phyloP scores from a whole-genome alignment of 1,284 basidiomycete genomes.

The Marasmius sp. region DNA sequence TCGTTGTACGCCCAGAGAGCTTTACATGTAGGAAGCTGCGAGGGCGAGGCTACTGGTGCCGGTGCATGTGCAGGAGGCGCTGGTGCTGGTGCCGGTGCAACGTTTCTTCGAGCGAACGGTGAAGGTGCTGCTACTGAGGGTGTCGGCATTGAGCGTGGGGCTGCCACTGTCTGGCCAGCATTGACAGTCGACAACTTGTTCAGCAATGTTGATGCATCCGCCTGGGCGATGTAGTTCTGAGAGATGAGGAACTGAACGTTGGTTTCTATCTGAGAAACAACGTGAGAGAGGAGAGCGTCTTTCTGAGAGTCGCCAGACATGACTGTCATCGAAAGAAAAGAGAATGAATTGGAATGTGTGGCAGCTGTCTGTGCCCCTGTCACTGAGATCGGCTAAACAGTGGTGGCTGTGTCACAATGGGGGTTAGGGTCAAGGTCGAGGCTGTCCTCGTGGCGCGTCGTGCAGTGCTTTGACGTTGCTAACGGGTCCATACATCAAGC shows the following conservation, averaged over 20 bases:
- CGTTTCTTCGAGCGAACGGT: slow-evolving; percentile 16
- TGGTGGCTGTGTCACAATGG: background rate
- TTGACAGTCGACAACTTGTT: slow-evolving; percentile 40
- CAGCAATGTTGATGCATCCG: slow-evolving; percentile 54
- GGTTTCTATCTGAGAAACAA: slow-evolving; percentile 61
- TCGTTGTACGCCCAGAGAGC: slow-evolving; percentile 72
- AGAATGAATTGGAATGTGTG: background rate
- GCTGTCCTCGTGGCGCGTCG: too few relatives aligned
- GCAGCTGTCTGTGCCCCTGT: background rate
- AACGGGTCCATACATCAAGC: too few relatives aligned
- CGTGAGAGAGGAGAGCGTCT: slow-evolving; percentile 48
- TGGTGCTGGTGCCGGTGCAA: slow-evolving; percentile 16
- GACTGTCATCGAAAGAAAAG: background rate
- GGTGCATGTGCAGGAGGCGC: slow-evolving; percentile 16
- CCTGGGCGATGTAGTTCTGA: slow-evolving; percentile 53
- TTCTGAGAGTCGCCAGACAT: slow-evolving; percentile 7
- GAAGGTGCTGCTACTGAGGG: slow-evolving; percentile 13
- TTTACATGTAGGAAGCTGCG: slow-evolving; percentile 36
- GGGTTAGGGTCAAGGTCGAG: background rate
- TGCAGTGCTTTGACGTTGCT: too few relatives aligned
- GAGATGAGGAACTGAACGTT: slow-evolving; percentile 63
- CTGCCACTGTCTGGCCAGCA: slow-evolving; percentile 11
- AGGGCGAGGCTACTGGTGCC: slow-evolving; percentile 17
- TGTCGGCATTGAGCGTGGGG: slow-evolving; percentile 6
- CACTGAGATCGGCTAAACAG: background rate